phyloP scores from a whole-genome alignment of 2,329 filamentous ascomycete species.

The Trichoderma harzianum region DNA sequence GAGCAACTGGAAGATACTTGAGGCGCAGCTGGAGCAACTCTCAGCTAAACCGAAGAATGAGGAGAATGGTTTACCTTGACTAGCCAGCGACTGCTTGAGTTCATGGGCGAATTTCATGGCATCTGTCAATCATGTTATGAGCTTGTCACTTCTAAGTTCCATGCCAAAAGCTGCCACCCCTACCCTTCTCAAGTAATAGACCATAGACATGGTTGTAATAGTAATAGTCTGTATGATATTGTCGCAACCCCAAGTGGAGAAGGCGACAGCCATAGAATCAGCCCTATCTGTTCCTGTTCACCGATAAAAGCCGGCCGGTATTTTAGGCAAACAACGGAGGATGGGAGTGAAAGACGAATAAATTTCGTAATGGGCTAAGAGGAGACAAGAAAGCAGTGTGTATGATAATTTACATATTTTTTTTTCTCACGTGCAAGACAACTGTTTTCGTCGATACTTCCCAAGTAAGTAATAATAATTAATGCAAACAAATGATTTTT shows the following conservation, averaged over 20 bases:
- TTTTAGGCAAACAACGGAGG: neutral
- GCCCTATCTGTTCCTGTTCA: neutral
- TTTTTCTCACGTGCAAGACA: neutral
- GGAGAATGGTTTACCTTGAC: slow-evolving; percentile 44
- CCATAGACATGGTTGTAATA: neutral
- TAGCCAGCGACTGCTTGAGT: slow-evolving; percentile 66
- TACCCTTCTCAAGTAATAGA: neutral
- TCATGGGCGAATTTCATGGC: slow-evolving; percentile 83
- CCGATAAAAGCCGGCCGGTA: neutral
- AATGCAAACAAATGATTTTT: neutral
- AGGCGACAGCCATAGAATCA: neutral
- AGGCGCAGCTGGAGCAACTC: neutral
- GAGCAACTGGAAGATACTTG: neutral
- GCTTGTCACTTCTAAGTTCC: neutral
- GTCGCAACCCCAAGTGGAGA: slow-evolving; percentile 5
- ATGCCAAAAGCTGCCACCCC: neutral
- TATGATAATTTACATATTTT: neutral
- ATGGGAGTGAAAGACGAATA: neutral
- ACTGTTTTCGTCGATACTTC: neutral
- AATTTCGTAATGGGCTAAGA: neutral
- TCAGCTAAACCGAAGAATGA: neutral
- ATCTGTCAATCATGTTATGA: slow-evolving; percentile 16
- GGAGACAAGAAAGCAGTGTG: neutral
- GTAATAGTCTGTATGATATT: neutral
- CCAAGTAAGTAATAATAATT: neutral